These are phyloP conservation scores for Psilocybe cubensis DNA, from an alignment of 768 basidiomycete species.

Conservation along the genomic window DNA sequence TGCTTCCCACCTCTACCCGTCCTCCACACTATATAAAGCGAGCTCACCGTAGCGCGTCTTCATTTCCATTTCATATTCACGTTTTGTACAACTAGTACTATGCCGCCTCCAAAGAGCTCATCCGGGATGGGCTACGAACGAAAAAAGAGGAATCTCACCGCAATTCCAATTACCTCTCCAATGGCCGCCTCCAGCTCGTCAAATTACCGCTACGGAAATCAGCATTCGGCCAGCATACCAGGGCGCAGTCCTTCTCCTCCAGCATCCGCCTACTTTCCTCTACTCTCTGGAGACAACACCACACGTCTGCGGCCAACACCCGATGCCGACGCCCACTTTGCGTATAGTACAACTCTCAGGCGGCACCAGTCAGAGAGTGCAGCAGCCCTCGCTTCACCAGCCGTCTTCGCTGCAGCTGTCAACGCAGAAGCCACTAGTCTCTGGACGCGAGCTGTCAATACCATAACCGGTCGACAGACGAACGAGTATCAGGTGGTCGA, in stretches of 20 bases:
- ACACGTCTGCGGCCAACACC: slow-evolving; percentile 60
- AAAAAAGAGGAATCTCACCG: slow-evolving; percentile 42
- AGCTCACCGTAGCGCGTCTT: slow-evolving; percentile 4
- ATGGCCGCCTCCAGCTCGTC: slow-evolving; percentile 41
- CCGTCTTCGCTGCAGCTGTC: slow-evolving; percentile 48
- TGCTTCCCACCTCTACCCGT: background rate
- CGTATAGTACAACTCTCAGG: slow-evolving; percentile 80
- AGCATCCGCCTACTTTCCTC: slow-evolving; percentile 79
- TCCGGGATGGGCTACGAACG: slow-evolving; percentile 47
- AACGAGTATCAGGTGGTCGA: slow-evolving; percentile 38
- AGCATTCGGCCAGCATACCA: slow-evolving; percentile 25
- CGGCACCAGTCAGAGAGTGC: slow-evolving; percentile 60
- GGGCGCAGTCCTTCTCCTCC: slow-evolving; percentile 67
- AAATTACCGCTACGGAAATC: slow-evolving; percentile 31
- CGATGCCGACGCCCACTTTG: slow-evolving; percentile 74
- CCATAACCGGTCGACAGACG: slow-evolving; percentile 41
- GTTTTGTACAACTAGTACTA: background rate
- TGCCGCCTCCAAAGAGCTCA: slow-evolving; percentile 29
- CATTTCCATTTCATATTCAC: background rate
- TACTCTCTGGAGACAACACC: slow-evolving; percentile 51
- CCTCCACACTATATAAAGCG: background rate
- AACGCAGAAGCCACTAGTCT: slow-evolving; percentile 53
- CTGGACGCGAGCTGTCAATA: slow-evolving; percentile 49
- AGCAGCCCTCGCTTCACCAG: slow-evolving; percentile 48
- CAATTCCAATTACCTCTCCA: slow-evolving; percentile 33